These are phyloP conservation scores for Penicillium cinerascens DNA, from an alignment of 495 filamentous ascomycete species.

Conservation along the genomic window DNA sequence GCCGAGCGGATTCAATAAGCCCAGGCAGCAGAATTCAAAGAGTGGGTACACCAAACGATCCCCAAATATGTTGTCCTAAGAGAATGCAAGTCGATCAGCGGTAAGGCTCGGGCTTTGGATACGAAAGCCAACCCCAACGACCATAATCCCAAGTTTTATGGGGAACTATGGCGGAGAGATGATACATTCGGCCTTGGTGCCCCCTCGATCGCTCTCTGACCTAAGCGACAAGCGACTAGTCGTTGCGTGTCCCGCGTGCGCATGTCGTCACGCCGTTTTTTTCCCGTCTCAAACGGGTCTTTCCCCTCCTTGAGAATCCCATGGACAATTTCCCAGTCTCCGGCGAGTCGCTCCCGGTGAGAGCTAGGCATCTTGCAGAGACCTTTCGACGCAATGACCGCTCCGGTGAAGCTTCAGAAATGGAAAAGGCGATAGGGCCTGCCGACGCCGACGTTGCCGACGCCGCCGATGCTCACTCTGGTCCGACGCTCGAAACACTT, in stretches of 20 bases:
- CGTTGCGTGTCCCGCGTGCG: background rate
- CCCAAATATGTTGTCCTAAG: background rate
- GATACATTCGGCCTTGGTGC: background rate
- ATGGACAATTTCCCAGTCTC: slow-evolving; percentile 10
- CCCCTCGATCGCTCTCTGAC: background rate
- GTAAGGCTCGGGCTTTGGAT: background rate
- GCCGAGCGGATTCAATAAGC: background rate
- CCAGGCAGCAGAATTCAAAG: background rate
- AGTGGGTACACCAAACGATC: background rate
- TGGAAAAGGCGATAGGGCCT: background rate
- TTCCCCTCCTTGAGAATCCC: slow-evolving; percentile 1
- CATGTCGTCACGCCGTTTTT: background rate
- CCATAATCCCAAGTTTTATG: background rate
- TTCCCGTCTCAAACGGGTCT: background rate
- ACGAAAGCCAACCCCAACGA: background rate
- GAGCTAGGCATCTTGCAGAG: slow-evolving; percentile 1
- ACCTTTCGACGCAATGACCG: slow-evolving; percentile 4
- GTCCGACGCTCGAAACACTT: slow-evolving; percentile 1
- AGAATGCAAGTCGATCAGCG: background rate
- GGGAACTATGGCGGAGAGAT: background rate
- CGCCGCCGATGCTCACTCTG: background rate
- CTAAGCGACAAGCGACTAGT: background rate
- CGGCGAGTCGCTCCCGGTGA: slow-evolving; percentile 3
- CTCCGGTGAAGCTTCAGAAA: background rate
- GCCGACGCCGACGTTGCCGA: background rate